phyloP scores from a whole-genome alignment of 306 rosid genomes.

The Cicer arietinum region DNA sequence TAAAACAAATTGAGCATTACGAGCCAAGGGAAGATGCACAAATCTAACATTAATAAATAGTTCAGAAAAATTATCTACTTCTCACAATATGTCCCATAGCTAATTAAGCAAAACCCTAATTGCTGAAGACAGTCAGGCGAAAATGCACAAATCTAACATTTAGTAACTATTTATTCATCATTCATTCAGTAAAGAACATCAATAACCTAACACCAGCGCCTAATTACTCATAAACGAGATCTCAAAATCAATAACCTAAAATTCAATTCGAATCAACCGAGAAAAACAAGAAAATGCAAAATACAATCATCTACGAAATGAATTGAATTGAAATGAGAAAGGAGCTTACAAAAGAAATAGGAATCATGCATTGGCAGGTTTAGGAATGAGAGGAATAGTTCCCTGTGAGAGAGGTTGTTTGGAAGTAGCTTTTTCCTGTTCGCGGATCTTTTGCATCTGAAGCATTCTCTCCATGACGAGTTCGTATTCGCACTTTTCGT shows the following conservation, averaged over 20 bases:
- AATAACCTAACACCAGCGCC: not conserved
- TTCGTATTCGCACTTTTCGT: conserved; percentile 93
- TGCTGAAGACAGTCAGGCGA: not conserved
- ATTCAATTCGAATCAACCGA: not conserved
- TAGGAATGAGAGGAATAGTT: conserved; percentile 67
- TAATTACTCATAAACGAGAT: not conserved
- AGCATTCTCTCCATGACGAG: conserved; percentile 97
- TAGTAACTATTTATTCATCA: too few species aligned
- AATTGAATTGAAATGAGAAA: not conserved
- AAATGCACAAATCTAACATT: not conserved
- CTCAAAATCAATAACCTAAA: not conserved
- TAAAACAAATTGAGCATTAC: not conserved
- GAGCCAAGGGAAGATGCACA: not conserved
- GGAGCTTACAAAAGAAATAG: conserved; percentile 14
- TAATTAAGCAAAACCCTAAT: conserved; percentile 21
- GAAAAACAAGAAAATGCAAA: not conserved
- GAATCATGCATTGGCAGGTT: conserved; percentile 71
- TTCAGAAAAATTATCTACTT: too few species aligned
- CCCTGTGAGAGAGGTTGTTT: conserved; percentile 53
- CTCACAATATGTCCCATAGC: not conserved
- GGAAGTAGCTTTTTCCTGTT: conserved; percentile 48
- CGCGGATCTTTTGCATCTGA: conserved; percentile 91
- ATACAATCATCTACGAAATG: conserved; percentile 30
- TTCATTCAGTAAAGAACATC: not conserved
- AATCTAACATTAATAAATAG: not conserved